phyloP scores from a whole-genome alignment of 441 rosid species.

The Adansonia grandidieri region DNA sequence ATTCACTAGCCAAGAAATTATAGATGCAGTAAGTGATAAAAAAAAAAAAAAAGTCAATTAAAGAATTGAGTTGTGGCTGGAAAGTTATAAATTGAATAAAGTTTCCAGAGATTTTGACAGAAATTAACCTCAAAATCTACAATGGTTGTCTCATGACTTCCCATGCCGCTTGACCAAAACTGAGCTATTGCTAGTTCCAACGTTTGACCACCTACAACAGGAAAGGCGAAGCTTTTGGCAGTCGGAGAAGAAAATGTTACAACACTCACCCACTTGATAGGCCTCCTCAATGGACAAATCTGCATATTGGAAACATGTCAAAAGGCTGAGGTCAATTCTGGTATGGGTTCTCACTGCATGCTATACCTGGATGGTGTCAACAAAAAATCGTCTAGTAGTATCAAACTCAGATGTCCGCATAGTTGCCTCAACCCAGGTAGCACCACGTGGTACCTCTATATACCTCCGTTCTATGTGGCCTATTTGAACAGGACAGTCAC shows the following conservation, averaged over 20 bases:
- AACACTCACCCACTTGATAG: conserved; percentile 85
- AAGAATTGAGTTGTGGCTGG: neutral
- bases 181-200: conserved; percentile 97
- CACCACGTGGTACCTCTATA: conserved; percentile 87
- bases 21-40: neutral
- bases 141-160: conserved; percentile 77
- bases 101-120: neutral
- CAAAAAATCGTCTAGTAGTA: conserved; percentile 77
- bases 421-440: conserved; percentile 97
- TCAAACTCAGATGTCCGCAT: conserved; percentile 87
- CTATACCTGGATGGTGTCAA: conserved; percentile 89
- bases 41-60: neutral
- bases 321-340: conserved; percentile 26
- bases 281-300: conserved; percentile 93
- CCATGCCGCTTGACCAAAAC: conserved; percentile 99
- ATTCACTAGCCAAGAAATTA: neutral
- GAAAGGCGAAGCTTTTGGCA: conserved; percentile 76
- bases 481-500: conserved; percentile 38
- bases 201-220: conserved; percentile 87
- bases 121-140: conserved; percentile 91
- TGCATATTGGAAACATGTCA: conserved; percentile 51
- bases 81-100: neutral
- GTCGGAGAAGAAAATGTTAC: conserved; percentile 79
- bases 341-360: conserved; percentile 28
- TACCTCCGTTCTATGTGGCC: conserved; percentile 93